A percentile compares a stretch with the other conserved stretches of the same genome.
Conservation (phyloP, 2,329 filamentous ascomycete genomes). For the Epichloe uncinata region DNA sequence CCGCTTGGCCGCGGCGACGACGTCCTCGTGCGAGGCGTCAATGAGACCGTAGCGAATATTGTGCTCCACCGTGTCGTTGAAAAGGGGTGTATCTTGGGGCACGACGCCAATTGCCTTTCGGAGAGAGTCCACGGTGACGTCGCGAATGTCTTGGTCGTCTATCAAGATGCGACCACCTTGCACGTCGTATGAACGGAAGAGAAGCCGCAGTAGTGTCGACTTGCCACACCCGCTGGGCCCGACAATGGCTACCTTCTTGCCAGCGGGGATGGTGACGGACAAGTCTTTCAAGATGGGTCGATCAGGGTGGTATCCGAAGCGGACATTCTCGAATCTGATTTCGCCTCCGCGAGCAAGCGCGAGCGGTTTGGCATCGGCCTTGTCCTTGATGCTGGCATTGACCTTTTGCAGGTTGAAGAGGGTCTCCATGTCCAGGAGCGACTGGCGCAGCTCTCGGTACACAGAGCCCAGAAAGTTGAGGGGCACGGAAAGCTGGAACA, state of each 20-base stretch:
- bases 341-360: slow-evolving; percentile 65
- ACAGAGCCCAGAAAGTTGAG: slow-evolving; percentile 97
- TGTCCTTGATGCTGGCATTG: slow-evolving; percentile 74
- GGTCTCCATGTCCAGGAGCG: slow-evolving; percentile 94
- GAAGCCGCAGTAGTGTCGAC: slow-evolving; percentile 75
- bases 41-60: slow-evolving; percentile 91
- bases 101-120: slow-evolving; percentile 85
- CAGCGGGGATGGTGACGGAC: slow-evolving; percentile 79
- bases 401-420: slow-evolving; percentile 96
- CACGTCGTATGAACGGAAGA: slow-evolving; percentile 92
- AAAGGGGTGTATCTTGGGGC: slow-evolving; percentile 90
- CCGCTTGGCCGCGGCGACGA: slow-evolving; percentile 64
- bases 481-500: slow-evolving; percentile 93
- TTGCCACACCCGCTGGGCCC: slow-evolving; percentile 94
- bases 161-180: slow-evolving; percentile 76
- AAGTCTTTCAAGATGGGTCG: slow-evolving; percentile 79
- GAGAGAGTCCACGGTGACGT: slow-evolving; percentile 70
- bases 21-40: slow-evolving; percentile 56
- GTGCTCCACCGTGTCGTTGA: slow-evolving; percentile 92
- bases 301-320: slow-evolving; percentile 80
- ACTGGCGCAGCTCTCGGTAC: slow-evolving; percentile 90
- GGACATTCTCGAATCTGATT: slow-evolving; percentile 89
- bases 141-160: slow-evolving; percentile 82
- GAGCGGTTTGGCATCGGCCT: slow-evolving; percentile 59
- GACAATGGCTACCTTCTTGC: slow-evolving; percentile 91